Evolutionary conservation across 805 yeast genomes (phyloP).

Genomic region (Blastobotrys terrestris): DNA sequence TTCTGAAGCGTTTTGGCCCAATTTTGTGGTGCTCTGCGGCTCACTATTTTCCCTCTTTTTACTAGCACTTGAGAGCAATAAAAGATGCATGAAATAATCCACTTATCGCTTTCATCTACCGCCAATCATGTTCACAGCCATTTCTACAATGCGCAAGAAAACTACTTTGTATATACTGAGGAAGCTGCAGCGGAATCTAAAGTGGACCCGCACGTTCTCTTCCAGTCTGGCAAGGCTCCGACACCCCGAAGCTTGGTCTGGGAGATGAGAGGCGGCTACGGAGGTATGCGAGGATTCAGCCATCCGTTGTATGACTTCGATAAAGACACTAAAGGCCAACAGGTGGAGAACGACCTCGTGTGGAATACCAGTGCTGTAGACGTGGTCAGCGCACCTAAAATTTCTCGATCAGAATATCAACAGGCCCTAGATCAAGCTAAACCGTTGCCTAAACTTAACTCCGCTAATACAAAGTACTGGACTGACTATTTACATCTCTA

Average conservation of each 20-base stretch:
- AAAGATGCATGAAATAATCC: slow-evolving; percentile 67
- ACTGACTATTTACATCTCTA: slow-evolving; percentile 69
- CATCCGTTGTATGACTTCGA: slow-evolving; percentile 6
- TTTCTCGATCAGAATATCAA: slow-evolving; percentile 57
- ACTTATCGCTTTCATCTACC: slow-evolving; percentile 61
- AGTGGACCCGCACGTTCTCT: slow-evolving; percentile 43
- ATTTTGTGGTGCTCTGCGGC: not conserved
- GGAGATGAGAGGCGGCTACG: slow-evolving; percentile 75
- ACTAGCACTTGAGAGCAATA: not conserved
- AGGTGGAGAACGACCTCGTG: not conserved
- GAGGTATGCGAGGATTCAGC: slow-evolving; percentile 40
- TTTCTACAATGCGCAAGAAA: slow-evolving; percentile 74
- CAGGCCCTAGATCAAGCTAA: slow-evolving; percentile 48
- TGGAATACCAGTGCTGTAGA: slow-evolving; percentile 6
- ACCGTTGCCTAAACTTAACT: slow-evolving; percentile 27
- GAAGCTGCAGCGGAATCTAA: slow-evolving; percentile 22
- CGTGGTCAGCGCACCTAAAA: slow-evolving; percentile 31
- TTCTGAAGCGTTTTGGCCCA: no score
- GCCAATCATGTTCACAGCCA: slow-evolving; percentile 76
- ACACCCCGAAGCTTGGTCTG: slow-evolving; percentile 80
- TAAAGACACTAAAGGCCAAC: slow-evolving; percentile 8
- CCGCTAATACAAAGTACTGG: slow-evolving; percentile 58
- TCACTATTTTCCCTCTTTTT: not conserved
- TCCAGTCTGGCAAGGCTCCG: slow-evolving; percentile 48
- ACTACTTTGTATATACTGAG: slow-evolving; percentile 47